These are phyloP conservation scores for Chlorella ohadii DNA, from an alignment of 139 green algal genomes.

Conservation along the genomic window DNA sequence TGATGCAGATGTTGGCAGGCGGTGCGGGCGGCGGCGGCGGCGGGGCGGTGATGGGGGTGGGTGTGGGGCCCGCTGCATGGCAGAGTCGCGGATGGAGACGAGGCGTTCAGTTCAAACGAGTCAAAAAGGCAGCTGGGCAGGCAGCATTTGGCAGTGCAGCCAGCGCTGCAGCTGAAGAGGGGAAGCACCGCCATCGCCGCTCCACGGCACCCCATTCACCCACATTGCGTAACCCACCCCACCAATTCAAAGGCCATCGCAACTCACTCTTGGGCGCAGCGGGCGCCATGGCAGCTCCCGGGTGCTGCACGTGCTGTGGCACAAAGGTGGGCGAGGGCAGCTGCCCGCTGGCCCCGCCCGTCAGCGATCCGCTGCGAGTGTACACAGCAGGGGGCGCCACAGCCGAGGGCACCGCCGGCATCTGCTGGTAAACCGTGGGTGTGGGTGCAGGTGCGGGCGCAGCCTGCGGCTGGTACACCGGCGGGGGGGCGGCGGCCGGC, in stretches of 20 bases:
- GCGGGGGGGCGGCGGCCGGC: neutral
- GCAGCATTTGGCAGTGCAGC: too few species aligned
- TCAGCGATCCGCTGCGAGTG: neutral
- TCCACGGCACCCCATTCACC: too few species aligned
- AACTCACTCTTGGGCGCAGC: neutral
- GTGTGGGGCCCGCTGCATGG: conserved; percentile 21
- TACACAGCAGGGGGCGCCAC: neutral
- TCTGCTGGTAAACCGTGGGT: neutral
- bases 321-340: conserved; percentile 32
- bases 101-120: too few species aligned
- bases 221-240: too few species aligned
- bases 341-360: neutral
- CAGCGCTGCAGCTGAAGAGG: too few species aligned
- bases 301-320: conserved; percentile 19
- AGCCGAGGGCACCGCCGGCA: neutral
- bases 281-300: too few species aligned
- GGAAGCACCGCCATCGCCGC: too few species aligned
- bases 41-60: conserved; percentile 29
- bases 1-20: conserved; percentile 75
- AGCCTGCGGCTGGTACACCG: conserved; percentile 19
- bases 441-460: neutral
- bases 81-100: too few species aligned
- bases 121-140: too few species aligned
- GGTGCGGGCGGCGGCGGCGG: conserved; percentile 69
- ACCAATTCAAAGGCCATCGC: too few species aligned